Evolutionary conservation across 2,329 filamentous ascomycete species (phyloP), one percentile per base, ranked within the genome.

Genomic region (Coniochaeta sp.): DNA sequence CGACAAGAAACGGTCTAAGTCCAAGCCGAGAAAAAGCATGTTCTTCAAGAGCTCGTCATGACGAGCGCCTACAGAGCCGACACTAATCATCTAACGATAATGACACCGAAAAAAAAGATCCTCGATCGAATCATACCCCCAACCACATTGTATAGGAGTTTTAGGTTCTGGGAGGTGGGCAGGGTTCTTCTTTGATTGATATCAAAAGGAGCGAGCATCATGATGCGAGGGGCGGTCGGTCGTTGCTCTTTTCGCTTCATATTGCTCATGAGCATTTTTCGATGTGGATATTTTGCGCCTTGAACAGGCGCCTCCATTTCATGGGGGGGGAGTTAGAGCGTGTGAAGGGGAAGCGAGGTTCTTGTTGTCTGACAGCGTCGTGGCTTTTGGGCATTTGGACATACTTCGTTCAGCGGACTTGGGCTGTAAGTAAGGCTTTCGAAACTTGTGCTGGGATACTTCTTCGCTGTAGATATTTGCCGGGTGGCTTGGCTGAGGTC

Each of bases 1-100:
- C 48, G 88, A 86, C 67, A 89, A 88, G 65, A 63, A 75, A 35
- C 81, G 86, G 55, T 88, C 86, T 69, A 92, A 91, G 71, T 90
- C 87, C 26, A 83, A 85, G 56, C 83, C 86, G 48, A 78, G 88
- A 59, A 82, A 80, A 32, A 57, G 54, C 55, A 85, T 92, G 61
- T 92, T 92, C 67, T 78, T 32, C 30, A 49, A 33, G 8, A 35
- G 31, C 20, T 49, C 47, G 12, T 49, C 47, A 10, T 49, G 26
- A 48, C 10, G 6, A 18, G 26, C 5, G 20, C 14, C 24, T 28
- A 20, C 45, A 30, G n/a, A 48, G 30, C 45, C 5, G 28, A 48
- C 20, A 24, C 22, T 42, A 42, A 47, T 47, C 18, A 26, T 47
- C 47, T 49, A 30, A 49, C 30, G 47, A 49, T 49, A 49, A 49